Evolutionary conservation across 1,284 basidiomycete species (phyloP).

Genomic region (Phylloporus sp.): DNA sequence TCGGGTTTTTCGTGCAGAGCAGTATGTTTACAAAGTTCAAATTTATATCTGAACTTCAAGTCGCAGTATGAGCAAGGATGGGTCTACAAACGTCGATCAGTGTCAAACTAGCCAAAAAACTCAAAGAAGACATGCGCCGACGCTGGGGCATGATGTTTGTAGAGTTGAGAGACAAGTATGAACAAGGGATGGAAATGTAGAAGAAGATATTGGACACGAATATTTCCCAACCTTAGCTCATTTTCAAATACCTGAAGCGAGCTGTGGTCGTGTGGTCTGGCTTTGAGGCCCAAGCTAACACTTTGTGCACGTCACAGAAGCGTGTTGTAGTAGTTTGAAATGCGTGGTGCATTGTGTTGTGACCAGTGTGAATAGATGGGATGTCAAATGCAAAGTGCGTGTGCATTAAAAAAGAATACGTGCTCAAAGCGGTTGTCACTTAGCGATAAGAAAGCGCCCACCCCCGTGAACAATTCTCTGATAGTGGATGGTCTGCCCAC

Average conservation of each 20-base stretch:
- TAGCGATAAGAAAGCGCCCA: background rate
- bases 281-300: background rate
- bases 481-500: background rate
- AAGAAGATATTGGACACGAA: background rate
- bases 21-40: conserved; percentile 24
- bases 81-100: conserved; percentile 12
- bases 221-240: background rate
- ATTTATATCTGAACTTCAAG: conserved; percentile 10
- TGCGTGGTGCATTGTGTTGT: background rate
- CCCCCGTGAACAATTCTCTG: background rate
- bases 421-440: background rate
- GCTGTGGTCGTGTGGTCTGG: background rate
- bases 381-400: background rate
- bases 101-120: background rate
- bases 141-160: conserved; percentile 7
- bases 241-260: conserved; percentile 14
- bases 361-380: background rate
- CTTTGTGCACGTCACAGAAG: background rate
- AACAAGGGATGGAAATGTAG: background rate
- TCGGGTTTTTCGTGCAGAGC: conserved; percentile 6
- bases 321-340: background rate
- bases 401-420: background rate
- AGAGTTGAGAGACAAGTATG: background rate
- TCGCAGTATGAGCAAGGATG: conserved; percentile 21
- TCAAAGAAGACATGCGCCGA: conserved; percentile 2